A percentile compares a stretch with the other conserved stretches of the same genome.
Evolutionary conservation across 139 green algal species (phyloP).

Genomic region (Ostreobium quekettii): DNA sequence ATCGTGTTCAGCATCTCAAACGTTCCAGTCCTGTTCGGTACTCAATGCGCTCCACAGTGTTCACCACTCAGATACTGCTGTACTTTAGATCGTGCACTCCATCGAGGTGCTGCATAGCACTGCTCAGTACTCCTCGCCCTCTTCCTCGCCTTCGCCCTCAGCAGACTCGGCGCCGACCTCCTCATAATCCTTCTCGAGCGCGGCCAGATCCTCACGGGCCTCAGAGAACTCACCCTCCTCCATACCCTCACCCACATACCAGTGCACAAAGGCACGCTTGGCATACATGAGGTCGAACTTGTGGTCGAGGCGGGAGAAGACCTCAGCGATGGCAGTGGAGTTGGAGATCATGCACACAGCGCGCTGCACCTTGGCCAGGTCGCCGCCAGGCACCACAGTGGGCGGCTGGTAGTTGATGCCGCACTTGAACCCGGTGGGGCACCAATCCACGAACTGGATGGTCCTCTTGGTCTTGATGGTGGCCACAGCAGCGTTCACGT

Average conservation of each 20-base stretch:
- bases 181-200: slow-evolving; percentile 98
- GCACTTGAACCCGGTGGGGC: slow-evolving; percentile 98
- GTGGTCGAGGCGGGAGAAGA: slow-evolving; percentile 96
- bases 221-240: slow-evolving; percentile 85
- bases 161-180: slow-evolving; percentile 79
- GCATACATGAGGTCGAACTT: slow-evolving; percentile 99
- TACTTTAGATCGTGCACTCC: no score
- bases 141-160: slow-evolving; percentile 57
- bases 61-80: no score
- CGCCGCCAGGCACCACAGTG: slow-evolving; percentile 93
- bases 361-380: slow-evolving; percentile 98
- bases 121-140: slow-evolving; percentile 77
- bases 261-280: slow-evolving; percentile 99
- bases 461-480: slow-evolving; percentile 99
- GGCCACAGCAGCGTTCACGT: slow-evolving; percentile 92
- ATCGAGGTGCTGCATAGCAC: no score
- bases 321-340: slow-evolving; percentile 96
- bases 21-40: no score
- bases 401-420: slow-evolving; percentile 99
- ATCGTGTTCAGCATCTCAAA: no score
- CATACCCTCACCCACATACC: slow-evolving; percentile 98
- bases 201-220: slow-evolving; percentile 93
- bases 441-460: slow-evolving; percentile 99
- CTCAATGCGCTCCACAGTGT: no score
- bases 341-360: slow-evolving; percentile 99